A percentile compares a stretch with the other conserved stretches of the same genome.
These are phyloP conservation scores for Tylopilus sp. DNA, from an alignment of 768 basidiomycete species.

Conservation along the genomic window DNA sequence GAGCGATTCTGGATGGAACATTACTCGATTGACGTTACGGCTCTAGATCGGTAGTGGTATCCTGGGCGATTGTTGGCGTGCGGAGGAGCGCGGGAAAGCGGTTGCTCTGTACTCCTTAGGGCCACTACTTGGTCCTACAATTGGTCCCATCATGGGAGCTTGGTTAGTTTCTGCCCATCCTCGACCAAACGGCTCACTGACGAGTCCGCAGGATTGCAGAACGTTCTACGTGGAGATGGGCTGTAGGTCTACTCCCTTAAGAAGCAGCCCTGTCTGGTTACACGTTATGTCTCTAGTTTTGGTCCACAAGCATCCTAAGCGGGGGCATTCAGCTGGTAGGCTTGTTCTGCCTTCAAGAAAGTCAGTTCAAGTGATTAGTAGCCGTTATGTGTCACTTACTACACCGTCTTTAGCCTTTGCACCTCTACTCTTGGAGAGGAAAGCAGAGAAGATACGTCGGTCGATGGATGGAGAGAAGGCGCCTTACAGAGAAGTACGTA, in stretches of 20 bases:
- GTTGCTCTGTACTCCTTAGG: slow-evolving; percentile 63
- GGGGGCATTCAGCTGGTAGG: slow-evolving; percentile 53
- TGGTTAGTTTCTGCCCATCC: slow-evolving; percentile 35
- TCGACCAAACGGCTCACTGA: neutral
- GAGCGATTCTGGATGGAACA: too few species aligned
- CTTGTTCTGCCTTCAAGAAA: slow-evolving; percentile 59
- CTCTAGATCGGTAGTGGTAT: slow-evolving; percentile 62
- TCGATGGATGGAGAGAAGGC: slow-evolving; percentile 49
- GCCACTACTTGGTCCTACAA: slow-evolving; percentile 60
- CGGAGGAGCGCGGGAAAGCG: slow-evolving; percentile 63
- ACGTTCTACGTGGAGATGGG: slow-evolving; percentile 68
- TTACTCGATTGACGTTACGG: neutral
- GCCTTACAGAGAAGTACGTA: slow-evolving; percentile 37
- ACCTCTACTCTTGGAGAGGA: slow-evolving; percentile 41
- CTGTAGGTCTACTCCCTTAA: slow-evolving; percentile 37
- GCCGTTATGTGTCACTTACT: slow-evolving; percentile 11
- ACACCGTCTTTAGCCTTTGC: slow-evolving; percentile 22
- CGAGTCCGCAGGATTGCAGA: slow-evolving; percentile 41
- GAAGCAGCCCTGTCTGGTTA: neutral
- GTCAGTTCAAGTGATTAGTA: slow-evolving; percentile 33
- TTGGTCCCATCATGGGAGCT: slow-evolving; percentile 61
- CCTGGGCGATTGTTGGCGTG: slow-evolving; percentile 56
- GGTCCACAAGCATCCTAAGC: slow-evolving; percentile 60
- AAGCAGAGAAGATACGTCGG: slow-evolving; percentile 45
- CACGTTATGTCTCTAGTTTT: slow-evolving; percentile 42